Evolutionary conservation across 768 basidiomycete genomes (phyloP), one percentile per base, ranked within the genome.

Genomic region (Leucocoprinus leucothites): DNA sequence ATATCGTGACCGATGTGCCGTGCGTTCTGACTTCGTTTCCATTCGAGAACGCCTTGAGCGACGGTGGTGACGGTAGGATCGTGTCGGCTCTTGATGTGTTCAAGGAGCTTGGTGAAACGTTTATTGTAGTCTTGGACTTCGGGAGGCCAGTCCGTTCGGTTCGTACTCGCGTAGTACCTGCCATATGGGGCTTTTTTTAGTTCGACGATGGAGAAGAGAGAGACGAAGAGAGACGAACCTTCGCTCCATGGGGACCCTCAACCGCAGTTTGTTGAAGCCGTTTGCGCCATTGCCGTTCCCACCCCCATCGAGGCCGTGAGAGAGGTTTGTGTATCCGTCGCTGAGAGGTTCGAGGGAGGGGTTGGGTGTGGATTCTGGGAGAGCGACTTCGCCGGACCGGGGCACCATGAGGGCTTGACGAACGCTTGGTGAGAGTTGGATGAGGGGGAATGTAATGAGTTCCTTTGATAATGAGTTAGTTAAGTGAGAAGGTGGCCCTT

Each of bases 61-160:
- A 98, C 91, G 7, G 95, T 97, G 5, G 96, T 95, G 7, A 98
- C 97, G 0, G 97, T 98, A 0, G 96, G 96, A 65, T 98, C 96
- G 70, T 99, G 97, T 9, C 97, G 79, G 54, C 79, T 83, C 75
- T 99, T 99, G 78, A 99, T 95, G 21, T 83, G 74, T 44, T 95
- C 88, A 8, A 98, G 79, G 34, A 84, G 70, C 61, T 86, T 87
- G 3, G 97, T 99, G 74, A 99, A 98, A 7, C 84, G 79, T 22
- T 84, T 82, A 70, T 98, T 98, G 75, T 93, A 97, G 61, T 96
- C 94, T 61, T 86, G 86, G 0, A 99, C 84, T 64, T 96, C 91
- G 0, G 96, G 97, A 3, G 96, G 97, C 82, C 93, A 97, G 21
- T 78, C 70, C 41, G 86, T 77, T 59, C 77, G 74, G 18, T 77